Base-by-base conservation (phyloP, 148 eudicot genomes). In the Amaranthus hypochondriacus region DNA sequence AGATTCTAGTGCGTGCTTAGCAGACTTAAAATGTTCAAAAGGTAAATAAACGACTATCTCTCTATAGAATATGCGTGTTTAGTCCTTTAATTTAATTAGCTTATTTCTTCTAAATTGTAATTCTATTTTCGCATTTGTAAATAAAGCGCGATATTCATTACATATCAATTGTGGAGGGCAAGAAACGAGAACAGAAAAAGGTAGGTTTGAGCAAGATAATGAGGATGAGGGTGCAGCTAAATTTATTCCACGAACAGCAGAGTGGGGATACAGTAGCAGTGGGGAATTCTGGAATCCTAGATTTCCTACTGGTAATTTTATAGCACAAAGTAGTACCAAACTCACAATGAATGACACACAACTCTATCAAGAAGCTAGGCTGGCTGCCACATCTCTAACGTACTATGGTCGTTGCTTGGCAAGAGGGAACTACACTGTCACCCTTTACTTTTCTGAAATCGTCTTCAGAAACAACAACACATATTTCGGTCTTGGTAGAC, bases 341-440 rank as follows among this genome's bases (percentile, higher is more conserved):
- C 75, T 82, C 42, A 12, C n/a, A 60, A 63, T 69, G 66, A 78
- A 81, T 15, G 73, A 80, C 70, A 68, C 82, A 43, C 66, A 65
- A 48, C 56, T 89, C 44, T 87, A 83, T 74, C 71, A 69, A 48
- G 75, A 66, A 12, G 93, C 90, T 49, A 87, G 87, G 47, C 83
- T 80, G 10, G 79, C 90, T 73, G 87, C 93, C 48, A 69, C 84
- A 2, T 85, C 90, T 72, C 79, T 89, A 43, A 87, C 93, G 49
- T 89, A 89, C 49, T 89, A 83, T 62, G 89, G 86, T 1, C 86
- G 83, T 58, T 89, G 93, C 80, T 71, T 89, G 50, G 89, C 82
- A 60, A 78, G 81, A 57, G 93, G 93, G 48, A 80, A 78, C 68
- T 89, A 89, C 60, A 89, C 76, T 3, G 85, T 89, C 66, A 85